Evolutionary conservation across 257 asterid species (phyloP), one percentile per base, ranked within the genome.

Genomic region (Voacanga thouarsii): DNA sequence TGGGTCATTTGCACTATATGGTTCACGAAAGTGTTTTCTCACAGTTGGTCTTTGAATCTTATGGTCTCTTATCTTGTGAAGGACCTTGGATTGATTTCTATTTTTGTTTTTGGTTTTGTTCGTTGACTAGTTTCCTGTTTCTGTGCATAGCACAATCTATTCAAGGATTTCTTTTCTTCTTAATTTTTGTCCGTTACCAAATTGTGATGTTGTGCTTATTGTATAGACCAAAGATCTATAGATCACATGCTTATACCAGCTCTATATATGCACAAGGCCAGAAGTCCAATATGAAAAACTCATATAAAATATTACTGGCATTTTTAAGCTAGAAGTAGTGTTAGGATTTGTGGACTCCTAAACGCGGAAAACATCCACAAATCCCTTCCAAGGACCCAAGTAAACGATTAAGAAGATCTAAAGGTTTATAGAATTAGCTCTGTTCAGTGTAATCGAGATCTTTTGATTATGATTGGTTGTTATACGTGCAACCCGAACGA

Each of bases 171-270:
- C 44, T 43, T 47, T 61, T n/a, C 50, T 63, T 65, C 66, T 30
- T 61, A 77, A 78, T 45, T 74, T 21, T 21, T 37, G 41, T 47
- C 24, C 37, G 30, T 67, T 80, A 65, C 33, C 64, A 83, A 74
- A 57, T 80, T 79, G 49, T 79, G 80, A 82, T 49, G 64, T 65
- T 72, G 66, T 74, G 78, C 76, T 9, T 49, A 59, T 19, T 85
- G 77, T 83, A 89, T 97, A 94, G 99, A 95, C 91, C 76, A 91
- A 92, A n/a, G n/a, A n/a, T n/a, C n/a, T n/a, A n/a, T n/a, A 89
- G 92, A 86, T 55, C 89, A 93, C 87, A 87, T 67, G 86, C 94
- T 93, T 71, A 81, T 95, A 86, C 84, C 68, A 50, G 71, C 90
- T 49, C 94, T 96, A 66, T 75, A 84, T 49, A 67, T 83, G 71